Base-by-base conservation (phyloP, 352 stramenopile genomes). In the Phytopythium kandeliae region DNA sequence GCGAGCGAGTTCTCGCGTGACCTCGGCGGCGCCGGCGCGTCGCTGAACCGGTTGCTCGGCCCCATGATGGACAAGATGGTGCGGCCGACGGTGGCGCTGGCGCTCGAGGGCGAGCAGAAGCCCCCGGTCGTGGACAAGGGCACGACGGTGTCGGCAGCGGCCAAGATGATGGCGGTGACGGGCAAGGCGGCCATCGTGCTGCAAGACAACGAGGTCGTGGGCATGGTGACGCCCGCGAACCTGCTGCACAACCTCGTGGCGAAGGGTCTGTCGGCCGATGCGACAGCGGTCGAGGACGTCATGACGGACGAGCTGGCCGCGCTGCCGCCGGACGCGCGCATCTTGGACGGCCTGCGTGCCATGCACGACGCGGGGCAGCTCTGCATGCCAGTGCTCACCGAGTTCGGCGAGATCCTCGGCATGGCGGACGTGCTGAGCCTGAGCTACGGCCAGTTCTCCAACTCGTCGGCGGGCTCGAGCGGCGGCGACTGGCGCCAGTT, bases 1-100 rank as follows among this genome's bases (percentile, higher is more conserved):
- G 83, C 85, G 24, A 81, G 61, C 4, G 81, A 96, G 50, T 89
- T 94, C 43, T 91, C 78, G 19, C 74, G 81, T 13, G 83, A 94
- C 54, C 61, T 92, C 19, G 80, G 77, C 30, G 45, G 45, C 6
- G 74, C 67, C 6, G 71, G 69, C 16, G 87, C 84, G 26, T 85
- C 76, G 12, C 52, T 94, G 48, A 78, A 94, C 34, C 71, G 80
- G 10, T 40, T 92, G 33, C 61, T 96, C 1, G 81, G 84, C 3
- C 81, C 84, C 17, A 92, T 92, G 80, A 93, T 94, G 75, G 82
- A 94, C 55, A 89, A 92, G 50, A 96, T 96, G 83, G 80, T 90
- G 42, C 78, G 82, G 8, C 85, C 85, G 31, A 96, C 85, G 0
- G 83, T 96, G 17, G 74, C 77, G 36, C 74, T 83, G 26, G 85